A percentile compares a stretch with the other conserved stretches of the same genome.
phyloP scores from a whole-genome alignment of 306 rosid species.

The Cajanus cajan region DNA sequence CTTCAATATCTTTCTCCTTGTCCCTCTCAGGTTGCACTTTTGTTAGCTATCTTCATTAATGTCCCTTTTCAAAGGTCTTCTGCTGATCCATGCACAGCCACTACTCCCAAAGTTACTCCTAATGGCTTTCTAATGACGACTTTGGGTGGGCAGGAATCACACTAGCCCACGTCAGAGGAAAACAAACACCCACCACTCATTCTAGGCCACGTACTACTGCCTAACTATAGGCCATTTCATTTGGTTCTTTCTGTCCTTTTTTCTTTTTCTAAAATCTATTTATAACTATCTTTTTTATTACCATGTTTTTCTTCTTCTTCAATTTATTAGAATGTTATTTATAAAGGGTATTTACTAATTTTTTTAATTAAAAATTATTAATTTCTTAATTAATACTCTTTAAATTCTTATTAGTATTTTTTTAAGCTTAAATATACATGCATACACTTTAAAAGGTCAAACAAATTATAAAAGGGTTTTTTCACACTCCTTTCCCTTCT shows the following conservation, averaged over 20 bases:
- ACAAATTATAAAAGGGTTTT: not conserved
- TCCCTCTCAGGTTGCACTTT: slow-evolving; percentile 40
- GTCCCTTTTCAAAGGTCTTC: slow-evolving; percentile 45
- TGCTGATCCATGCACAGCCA: slow-evolving; percentile 62
- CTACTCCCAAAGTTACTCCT: slow-evolving; percentile 32
- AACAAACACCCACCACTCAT: slow-evolving; percentile 15
- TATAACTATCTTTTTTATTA: not conserved
- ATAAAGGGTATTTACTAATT: too few relatives aligned
- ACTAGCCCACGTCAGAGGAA: slow-evolving; percentile 18
- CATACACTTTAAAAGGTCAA: not conserved
- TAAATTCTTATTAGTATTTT: not conserved
- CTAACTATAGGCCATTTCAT: slow-evolving; percentile 16
- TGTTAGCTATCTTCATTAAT: slow-evolving; percentile 28
- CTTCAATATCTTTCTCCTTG: not conserved
- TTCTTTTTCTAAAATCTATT: not conserved
- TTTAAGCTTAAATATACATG: not conserved
- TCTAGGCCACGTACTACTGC: not conserved
- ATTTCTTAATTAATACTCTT: not conserved
- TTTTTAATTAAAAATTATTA: not conserved
- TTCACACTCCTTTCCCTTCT: not conserved
- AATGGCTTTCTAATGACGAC: slow-evolving; percentile 1
- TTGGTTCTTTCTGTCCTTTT: slow-evolving; percentile 16
- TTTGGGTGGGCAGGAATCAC: not conserved
- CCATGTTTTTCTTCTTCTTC: too few relatives aligned
- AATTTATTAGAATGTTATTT: too few relatives aligned